Conservation (phyloP, 306 rosid species). For the Elaeagnus macrophylla region DNA sequence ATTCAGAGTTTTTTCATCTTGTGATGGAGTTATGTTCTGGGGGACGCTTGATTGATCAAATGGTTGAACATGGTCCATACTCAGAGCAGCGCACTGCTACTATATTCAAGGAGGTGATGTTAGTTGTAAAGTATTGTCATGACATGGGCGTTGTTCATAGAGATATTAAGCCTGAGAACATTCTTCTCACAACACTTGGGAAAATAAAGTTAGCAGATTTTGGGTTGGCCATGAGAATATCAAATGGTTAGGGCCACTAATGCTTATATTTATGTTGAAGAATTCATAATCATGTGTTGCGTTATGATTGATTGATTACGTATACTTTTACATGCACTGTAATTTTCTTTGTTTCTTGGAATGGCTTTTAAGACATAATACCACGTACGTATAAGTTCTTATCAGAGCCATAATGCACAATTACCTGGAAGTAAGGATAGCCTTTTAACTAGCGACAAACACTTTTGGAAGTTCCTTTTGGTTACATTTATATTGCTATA, state of each 20-base stretch:
- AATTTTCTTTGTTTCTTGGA: too few species aligned
- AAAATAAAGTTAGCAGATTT: conserved; percentile 97
- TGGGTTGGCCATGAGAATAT: conserved; percentile 92
- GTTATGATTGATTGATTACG: too few species aligned
- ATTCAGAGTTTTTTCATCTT: conserved; percentile 74
- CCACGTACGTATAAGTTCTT: too few species aligned
- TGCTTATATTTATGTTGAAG: too few species aligned
- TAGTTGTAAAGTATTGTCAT: conserved; percentile 92
- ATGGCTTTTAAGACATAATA: too few species aligned
- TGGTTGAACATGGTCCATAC: conserved; percentile 62
- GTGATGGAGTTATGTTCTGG: conserved; percentile 95
- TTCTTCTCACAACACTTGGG: conserved; percentile 70
- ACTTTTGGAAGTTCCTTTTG: too few species aligned
- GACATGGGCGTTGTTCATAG: conserved; percentile 99
- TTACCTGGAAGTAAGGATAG: too few species aligned
- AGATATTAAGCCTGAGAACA: conserved; percentile 95
- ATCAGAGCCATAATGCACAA: too few species aligned
- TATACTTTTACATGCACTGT: too few species aligned
- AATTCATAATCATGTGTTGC: too few species aligned
- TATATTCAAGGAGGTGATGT: conserved; percentile 81
- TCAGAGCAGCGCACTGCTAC: conserved; percentile 82
- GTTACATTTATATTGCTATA: too few species aligned
- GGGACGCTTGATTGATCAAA: conserved; percentile 76
- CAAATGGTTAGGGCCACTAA: conserved; percentile 42
- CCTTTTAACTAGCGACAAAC: too few species aligned